Evolutionary conservation across 176 grass and related monocot genomes (phyloP), one percentile per base, ranked within the genome.

Genomic region (Oropetium thomaeum): DNA sequence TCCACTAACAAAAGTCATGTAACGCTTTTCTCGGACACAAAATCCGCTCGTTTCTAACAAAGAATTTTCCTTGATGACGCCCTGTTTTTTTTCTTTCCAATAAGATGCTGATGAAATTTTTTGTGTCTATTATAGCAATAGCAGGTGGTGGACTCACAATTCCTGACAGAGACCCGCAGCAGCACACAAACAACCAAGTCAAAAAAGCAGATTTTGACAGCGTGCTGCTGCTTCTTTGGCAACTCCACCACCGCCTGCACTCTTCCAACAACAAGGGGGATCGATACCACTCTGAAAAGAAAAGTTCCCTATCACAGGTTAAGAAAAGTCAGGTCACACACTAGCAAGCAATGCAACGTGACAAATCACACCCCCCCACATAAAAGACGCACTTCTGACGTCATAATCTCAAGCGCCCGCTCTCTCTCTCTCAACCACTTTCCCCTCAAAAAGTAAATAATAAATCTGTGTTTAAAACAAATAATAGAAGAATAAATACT

Each of bases 191-290:
- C 42, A 31, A 32, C 65, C 60, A 67, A 20, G 67, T 82, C 32
- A 87, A 78, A 19, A 82, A 83, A 68, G n/a, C 5, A 43, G 74
- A 83, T 73, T 83, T 67, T 58, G 79, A 83, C 85, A 52, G 41
- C 74, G 33, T 52, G 32, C 60, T 67, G 42, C 68, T 52, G 32
- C 60, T 67, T 52, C 68, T 48, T 83, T 14, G 79, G 67, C 25
- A 78, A 14, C 74, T 68, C 85, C 85, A 83, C 67, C 79, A 67
- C 66, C 79, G 6, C 31, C 31, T 3, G 37, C 70, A 29, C 16
- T 30, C 19, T 42, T 67, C 22, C 48, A 20, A 39, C 27, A 49
- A 67, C 22, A 60, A 39, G n/a, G n/a, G n/a, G n/a, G n/a, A n/a
- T n/a, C n/a, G n/a, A n/a, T n/a, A n/a, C n/a, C n/a, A n/a, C n/a